Percentiles rank a stretch among this genome's conserved stretches.
Conservation (phyloP, 1,284 basidiomycete genomes). For the Heterobasidion annosum region DNA sequence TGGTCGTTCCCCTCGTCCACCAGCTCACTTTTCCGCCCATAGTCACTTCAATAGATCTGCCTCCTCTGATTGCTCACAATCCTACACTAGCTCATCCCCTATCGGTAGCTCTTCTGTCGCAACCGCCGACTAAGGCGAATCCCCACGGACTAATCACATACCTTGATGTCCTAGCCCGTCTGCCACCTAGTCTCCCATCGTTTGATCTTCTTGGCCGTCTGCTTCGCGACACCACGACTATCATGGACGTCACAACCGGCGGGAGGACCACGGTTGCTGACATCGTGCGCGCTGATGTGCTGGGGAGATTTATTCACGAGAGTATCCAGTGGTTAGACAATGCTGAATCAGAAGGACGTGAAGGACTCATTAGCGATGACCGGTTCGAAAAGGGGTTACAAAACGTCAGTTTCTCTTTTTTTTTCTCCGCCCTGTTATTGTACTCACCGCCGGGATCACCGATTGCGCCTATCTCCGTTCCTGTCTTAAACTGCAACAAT, state of each 20-base stretch:
- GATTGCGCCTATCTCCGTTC: not conserved
- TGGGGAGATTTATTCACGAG: constrained; percentile 61
- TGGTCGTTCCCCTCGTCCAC: constrained; percentile 28
- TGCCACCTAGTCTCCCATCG: constrained; percentile 61
- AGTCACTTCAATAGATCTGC: constrained; percentile 57
- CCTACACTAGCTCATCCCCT: constrained; percentile 58
- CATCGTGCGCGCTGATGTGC: constrained; percentile 48
- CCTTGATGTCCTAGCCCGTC: constrained; percentile 45
- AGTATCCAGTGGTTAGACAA: constrained; percentile 58
- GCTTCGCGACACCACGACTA: constrained; percentile 45
- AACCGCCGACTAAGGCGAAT: constrained; percentile 20
- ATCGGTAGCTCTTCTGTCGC: constrained; percentile 41
- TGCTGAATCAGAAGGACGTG: constrained; percentile 54
- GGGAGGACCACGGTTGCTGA: constrained; percentile 51
- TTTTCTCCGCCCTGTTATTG: not conserved
- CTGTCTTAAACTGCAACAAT: not conserved
- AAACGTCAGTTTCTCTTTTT: constrained; percentile 38
- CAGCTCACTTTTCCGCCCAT: constrained; percentile 46
- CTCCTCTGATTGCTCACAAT: constrained; percentile 57
- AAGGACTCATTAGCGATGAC: constrained; percentile 59
- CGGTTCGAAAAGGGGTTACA: constrained; percentile 59
- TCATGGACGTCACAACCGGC: constrained; percentile 26
- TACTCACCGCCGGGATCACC: not conserved
- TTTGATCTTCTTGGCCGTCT: constrained; percentile 65
- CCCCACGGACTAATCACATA: constrained; percentile 36